Evolutionary conservation across 2,329 filamentous ascomycete species (phyloP).

Genomic region (Trichoderma guizhouense): DNA sequence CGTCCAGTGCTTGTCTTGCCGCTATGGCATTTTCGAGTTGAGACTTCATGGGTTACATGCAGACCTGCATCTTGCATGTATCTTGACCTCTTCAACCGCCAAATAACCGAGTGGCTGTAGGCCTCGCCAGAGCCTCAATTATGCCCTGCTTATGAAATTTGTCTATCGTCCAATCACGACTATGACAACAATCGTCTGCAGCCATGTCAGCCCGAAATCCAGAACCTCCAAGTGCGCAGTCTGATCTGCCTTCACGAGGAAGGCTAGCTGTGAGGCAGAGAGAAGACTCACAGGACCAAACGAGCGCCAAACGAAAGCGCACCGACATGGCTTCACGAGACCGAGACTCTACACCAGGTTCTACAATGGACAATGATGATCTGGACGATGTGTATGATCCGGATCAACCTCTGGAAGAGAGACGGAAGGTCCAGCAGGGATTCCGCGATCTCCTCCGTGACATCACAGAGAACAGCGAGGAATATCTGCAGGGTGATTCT

Average conservation of each 20-base stretch:
- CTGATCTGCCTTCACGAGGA: slow-evolving; percentile 21
- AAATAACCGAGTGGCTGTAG: background rate
- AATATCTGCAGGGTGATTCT: slow-evolving; percentile 65
- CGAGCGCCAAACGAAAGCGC: slow-evolving; percentile 33
- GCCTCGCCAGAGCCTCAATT: background rate
- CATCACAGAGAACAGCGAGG: slow-evolving; percentile 65
- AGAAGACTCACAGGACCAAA: slow-evolving; percentile 22
- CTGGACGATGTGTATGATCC: slow-evolving; percentile 65
- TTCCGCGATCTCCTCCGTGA: slow-evolving; percentile 64
- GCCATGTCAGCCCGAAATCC: slow-evolving; percentile 18
- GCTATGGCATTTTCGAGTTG: background rate
- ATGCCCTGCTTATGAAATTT: background rate
- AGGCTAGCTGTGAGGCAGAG: slow-evolving; percentile 28
- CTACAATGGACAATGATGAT: slow-evolving; percentile 17
- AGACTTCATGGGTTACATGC: background rate
- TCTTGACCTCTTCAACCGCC: background rate
- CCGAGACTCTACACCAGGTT: slow-evolving; percentile 16
- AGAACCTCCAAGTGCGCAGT: slow-evolving; percentile 20
- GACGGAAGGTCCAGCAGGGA: slow-evolving; percentile 65
- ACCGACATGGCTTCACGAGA: slow-evolving; percentile 25
- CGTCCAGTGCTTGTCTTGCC: background rate
- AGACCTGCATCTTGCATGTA: background rate
- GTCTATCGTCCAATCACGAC: background rate
- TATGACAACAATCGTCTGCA: slow-evolving; percentile 28
- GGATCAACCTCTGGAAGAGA: slow-evolving; percentile 72